phyloP scores from a whole-genome alignment of 192 early-diverging fungal species.

The Kickxella alabastrina region DNA sequence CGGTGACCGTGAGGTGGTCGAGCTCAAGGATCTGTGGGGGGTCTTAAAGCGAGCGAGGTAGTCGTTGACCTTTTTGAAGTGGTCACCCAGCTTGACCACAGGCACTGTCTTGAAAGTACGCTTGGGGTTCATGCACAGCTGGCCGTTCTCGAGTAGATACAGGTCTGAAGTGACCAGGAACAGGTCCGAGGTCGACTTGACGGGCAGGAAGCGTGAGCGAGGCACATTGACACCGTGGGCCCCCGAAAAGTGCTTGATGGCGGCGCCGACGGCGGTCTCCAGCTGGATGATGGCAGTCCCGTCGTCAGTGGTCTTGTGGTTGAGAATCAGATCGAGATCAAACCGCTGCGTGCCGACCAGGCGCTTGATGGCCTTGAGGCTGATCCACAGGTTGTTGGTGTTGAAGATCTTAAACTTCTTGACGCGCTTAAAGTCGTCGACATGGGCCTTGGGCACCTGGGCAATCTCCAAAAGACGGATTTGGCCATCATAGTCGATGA shows the following conservation, averaged over 20 bases:
- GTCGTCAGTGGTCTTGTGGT: constrained; percentile 88
- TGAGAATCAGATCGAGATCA: constrained; percentile 93
- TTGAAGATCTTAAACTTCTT: constrained; percentile 99
- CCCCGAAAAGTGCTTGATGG: constrained; percentile 94
- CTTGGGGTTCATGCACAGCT: constrained; percentile 88
- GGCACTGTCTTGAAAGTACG: constrained; percentile 90
- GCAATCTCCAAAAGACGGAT: constrained; percentile 96
- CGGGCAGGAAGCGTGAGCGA: constrained; percentile 94
- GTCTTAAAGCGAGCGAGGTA: constrained; percentile 88
- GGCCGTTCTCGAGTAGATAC: constrained; percentile 90
- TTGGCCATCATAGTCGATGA: constrained; percentile 94
- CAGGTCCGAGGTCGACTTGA: constrained; percentile 96
- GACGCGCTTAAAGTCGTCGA: constrained; percentile 98
- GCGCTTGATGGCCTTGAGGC: constrained; percentile 81
- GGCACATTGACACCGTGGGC: constrained; percentile 99
- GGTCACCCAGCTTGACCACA: constrained; percentile 93
- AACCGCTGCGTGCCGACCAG: constrained; percentile 75
- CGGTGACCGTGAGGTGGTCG: constrained; percentile 97
- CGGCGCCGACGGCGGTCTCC: constrained; percentile 98
- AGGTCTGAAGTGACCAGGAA: constrained; percentile 96
- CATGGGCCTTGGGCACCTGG: constrained; percentile 94
- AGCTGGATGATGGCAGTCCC: constrained; percentile 98
- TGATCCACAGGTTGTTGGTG: constrained; percentile 91
- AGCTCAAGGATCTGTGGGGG: constrained; percentile 95
- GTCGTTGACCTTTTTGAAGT: constrained; percentile 95